Base-by-base conservation (phyloP, 768 basidiomycete species). In the Pleurotus sapidus region DNA sequence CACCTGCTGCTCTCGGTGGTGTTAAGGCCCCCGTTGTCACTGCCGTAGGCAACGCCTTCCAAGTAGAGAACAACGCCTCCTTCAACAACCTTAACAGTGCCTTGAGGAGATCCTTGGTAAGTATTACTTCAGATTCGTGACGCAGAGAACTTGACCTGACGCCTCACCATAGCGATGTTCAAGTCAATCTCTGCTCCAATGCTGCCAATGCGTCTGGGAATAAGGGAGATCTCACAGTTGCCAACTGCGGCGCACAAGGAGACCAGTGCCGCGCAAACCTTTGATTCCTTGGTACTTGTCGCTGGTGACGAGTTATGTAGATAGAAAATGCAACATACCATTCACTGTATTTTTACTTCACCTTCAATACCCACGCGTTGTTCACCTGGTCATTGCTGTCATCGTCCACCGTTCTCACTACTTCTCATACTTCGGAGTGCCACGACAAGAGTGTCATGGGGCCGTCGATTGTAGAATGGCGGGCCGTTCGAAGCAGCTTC, bases 151-250 rank as follows among this genome's bases (percentile, higher is more conserved):
- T 18, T 45, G 14, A 46, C 46, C 46, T 39, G 25, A 39, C 38
- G 2, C 46, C 42, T 57, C 49, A 15, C 25, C 25, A 3, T 55
- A 77, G 81, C 66, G 78, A 81, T 64, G 74, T 84, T 6, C 83
- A 85, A 69, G 76, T 82, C 65, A 87, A 87, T 70, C 63, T 77
- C 61, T 87, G 84, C 64, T 80, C 82, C 3, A 72, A 84, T 63
- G 79, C 79, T 9, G 80, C 83, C 12, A 83, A 84, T 65, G 70
- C 75, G 12, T 77, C 76, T 7, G 75, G 77, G 42, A 78, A 82
- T 65, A 67, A 76, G 65, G 70, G 73, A 51, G 74, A 70, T 43
- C 70, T 83, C 60, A 79, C 75, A 15, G 82, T 82, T 24, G 64
- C 68, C 24, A 75, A 73, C 23, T 83, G 82, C 64, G 77, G 70